phyloP scores from a whole-genome alignment of 139 green algal species.

The Deuterostichococcus epilithicus region DNA sequence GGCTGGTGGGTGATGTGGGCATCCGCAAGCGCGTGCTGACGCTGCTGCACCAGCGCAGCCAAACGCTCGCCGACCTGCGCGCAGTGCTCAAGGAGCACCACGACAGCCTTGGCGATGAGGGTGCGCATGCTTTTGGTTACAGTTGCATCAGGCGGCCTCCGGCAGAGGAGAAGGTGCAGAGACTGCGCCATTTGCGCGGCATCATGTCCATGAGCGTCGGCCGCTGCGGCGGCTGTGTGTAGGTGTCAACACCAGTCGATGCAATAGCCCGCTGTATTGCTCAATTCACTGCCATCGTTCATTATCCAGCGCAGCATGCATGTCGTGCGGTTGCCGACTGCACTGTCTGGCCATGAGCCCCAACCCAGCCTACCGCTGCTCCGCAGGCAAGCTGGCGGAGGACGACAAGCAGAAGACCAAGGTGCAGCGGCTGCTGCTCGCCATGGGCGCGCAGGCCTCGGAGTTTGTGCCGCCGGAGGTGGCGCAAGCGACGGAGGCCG shows the following conservation, averaged over 20 bases:
- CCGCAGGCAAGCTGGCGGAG: background rate
- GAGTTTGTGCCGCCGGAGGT: conserved; percentile 9
- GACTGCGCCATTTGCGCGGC: too few relatives aligned
- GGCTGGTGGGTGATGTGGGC: conserved; percentile 60
- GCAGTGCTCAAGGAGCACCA: conserved; percentile 45
- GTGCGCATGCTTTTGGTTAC: background rate
- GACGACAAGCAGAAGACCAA: background rate
- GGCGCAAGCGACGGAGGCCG: background rate
- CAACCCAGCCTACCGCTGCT: background rate
- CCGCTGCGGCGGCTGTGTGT: too few relatives aligned
- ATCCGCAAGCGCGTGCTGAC: conserved; percentile 65
- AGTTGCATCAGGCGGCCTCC: background rate
- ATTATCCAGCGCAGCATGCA: too few relatives aligned
- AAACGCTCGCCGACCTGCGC: conserved; percentile 56
- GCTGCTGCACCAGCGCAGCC: conserved; percentile 69
- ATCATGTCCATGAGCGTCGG: too few relatives aligned
- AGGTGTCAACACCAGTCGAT: too few relatives aligned
- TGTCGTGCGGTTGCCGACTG: too few relatives aligned
- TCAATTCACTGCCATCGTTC: too few relatives aligned
- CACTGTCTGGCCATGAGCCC: too few relatives aligned
- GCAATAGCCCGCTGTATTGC: too few relatives aligned
- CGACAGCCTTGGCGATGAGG: conserved; percentile 15
- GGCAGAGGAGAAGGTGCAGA: too few relatives aligned
- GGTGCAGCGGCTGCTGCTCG: conserved; percentile 13
- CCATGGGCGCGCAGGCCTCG: conserved; percentile 12